Evolutionary conservation across 1,139 yeast genomes (phyloP), one percentile per base, ranked within the genome.

Genomic region (Hyphopichia burtonii): DNA sequence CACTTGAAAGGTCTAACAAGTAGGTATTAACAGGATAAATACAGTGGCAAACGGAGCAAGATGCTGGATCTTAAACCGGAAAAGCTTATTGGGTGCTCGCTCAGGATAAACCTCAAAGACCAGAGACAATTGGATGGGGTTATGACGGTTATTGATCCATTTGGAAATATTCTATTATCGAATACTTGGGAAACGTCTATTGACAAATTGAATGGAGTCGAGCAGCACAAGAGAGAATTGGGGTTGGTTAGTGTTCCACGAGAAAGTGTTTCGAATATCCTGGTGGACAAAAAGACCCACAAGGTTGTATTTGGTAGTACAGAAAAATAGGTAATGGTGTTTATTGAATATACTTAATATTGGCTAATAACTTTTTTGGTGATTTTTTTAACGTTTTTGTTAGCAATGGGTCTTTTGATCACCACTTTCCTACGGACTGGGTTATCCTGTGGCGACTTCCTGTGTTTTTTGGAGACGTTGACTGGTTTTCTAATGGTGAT

Each of bases 211-310:
- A 51, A 62, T 42, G 42, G 48, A 2, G 43, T 48, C 4, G 49
- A 50, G 3, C 31, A 49, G 16, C 73, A 66, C 44, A 52, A 49
- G 27, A 56, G 78, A 52, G 72, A 68, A 40, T 54, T 72, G 38
- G 78, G 78, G 0, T 56, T 73, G 45, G 76, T 71, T n/a, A 73
- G 78, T 56, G 66, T 73, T 3, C 78, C 77, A 1, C 55, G 64
- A 45, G 59, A 58, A 3, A 58, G 64, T 37, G 59, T 72, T 5
- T 49, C 41, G 5, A 55, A 51, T 27, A 55, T 71, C 3, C 53
- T 51, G 37, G 54, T 68, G 40, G 62, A 60, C 36, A 50, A 55
- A 28, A 58, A 52, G 41, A 52, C 57, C 1, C 51, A 58, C 44
- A 43, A 45, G 14, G 44, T 38, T 27, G 44, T 48, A 40, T 37